These are phyloP conservation scores for Ophiostoma triangulosporum DNA, from an alignment of 2,329 filamentous ascomycete species.

Conservation along the genomic window DNA sequence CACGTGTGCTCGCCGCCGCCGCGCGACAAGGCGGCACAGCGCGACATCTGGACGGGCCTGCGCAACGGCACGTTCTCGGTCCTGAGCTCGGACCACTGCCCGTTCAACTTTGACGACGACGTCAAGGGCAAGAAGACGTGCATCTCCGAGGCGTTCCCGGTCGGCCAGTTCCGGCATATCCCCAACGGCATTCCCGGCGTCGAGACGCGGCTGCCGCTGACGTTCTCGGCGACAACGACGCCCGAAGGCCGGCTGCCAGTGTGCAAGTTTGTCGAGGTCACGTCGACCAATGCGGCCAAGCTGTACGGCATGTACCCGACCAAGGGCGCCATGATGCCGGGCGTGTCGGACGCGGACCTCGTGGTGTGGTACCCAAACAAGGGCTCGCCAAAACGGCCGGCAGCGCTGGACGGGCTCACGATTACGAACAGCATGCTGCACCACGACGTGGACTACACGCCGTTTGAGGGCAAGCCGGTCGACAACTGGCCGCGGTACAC, in stretches of 20 bases:
- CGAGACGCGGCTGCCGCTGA: slow-evolving; percentile 40
- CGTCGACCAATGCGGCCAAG: slow-evolving; percentile 40
- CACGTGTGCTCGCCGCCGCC: slow-evolving; percentile 40
- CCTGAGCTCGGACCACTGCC: slow-evolving; percentile 35
- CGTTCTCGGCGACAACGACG: slow-evolving; percentile 17
- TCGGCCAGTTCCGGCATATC: slow-evolving; percentile 38
- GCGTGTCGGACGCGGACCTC: slow-evolving; percentile 40
- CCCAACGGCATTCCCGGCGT: slow-evolving; percentile 45
- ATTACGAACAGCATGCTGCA: slow-evolving; percentile 42
- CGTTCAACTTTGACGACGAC: slow-evolving; percentile 34
- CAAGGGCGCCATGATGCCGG: slow-evolving; percentile 37
- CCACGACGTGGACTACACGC: slow-evolving; percentile 49
- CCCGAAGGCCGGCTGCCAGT: slow-evolving; percentile 17
- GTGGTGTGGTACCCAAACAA: slow-evolving; percentile 40
- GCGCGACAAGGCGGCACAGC: slow-evolving; percentile 32
- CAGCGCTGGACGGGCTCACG: slow-evolving; percentile 19
- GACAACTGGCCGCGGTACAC: slow-evolving; percentile 50
- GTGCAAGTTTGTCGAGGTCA: slow-evolving; percentile 40
- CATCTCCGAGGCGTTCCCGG: slow-evolving; percentile 13
- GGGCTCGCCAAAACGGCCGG: not conserved
- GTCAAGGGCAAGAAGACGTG: slow-evolving; percentile 17
- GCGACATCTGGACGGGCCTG: slow-evolving; percentile 37
- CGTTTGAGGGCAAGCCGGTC: slow-evolving; percentile 43
- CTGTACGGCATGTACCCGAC: slow-evolving; percentile 40
- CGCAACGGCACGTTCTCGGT: slow-evolving; percentile 41